Evolutionary conservation across 257 asterid genomes (phyloP), one percentile per base, ranked within the genome.

Genomic region (Linaria vulgaris): DNA sequence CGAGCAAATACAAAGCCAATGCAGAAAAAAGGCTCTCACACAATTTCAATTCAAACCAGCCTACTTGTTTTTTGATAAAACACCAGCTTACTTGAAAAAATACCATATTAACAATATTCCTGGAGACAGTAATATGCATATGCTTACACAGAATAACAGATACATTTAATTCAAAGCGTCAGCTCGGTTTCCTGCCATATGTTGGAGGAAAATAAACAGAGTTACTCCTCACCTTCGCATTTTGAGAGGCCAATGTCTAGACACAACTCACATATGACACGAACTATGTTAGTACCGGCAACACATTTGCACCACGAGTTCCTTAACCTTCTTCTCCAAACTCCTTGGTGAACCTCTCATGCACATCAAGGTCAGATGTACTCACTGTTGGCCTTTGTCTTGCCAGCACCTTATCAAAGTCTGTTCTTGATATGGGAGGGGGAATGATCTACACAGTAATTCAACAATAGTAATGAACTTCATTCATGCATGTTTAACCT

Each of bases 301-400:
- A 16, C 58, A 41, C 12, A 13, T 31, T 9, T 16, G 48, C 48
- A 6, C 45, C 14, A 3, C 24, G 22, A 12, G 16, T 25, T 12
- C 31, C 16, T 72, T 61, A 79, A 68, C 84, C 81, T 52, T 79
- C 84, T 61, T 75, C 81, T 12, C 84, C 84, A n/a, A 79, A 79
- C 68, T 75, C 81, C 61, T 66, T 64, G 1, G 84, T 75, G 72
- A 79, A 75, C 69, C 81, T 72, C 24, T 79, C 84, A 0, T 79
- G 84, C 60, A 79, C 74, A 7, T 75, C 81, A 25, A 79, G 76
- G 55, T 79, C 84, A 20, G 79, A 45, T 69, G 72, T 75, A 71
- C 84, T 79, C 27, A 79, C 76, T 2, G 81, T 79, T 46, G 80
- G 80, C 47, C 49, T 72, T 61, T 72, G 79, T 46, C 77, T 72